Base-by-base conservation (phyloP, 2,329 filamentous ascomycete species). In the Xylariaceae sp. region DNA sequence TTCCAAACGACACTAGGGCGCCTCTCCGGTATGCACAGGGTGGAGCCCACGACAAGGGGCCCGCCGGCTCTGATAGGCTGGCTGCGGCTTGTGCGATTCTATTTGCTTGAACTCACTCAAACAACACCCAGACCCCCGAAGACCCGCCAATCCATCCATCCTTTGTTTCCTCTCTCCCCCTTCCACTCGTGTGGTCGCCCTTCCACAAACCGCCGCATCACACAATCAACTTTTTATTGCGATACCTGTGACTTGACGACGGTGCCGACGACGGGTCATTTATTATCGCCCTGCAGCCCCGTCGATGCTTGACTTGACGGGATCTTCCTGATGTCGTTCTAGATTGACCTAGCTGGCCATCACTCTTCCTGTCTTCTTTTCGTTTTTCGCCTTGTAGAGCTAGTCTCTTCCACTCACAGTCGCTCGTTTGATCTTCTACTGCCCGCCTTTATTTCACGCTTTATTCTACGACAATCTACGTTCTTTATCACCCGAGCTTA, bases 361-460 rank as follows among this genome's bases (percentile, higher is more conserved):
- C 68, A 68, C 61, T 58, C 53, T 60, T 52, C 35, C 47, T 65
- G 64, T 65, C 65, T 67, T 61, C 66, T 64, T 65, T 66, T 65
- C 64, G 62, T 65, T 66, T 65, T 66, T 42, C 37, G 37, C 11
- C 11, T 68, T 63, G 62, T 67, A 70, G 77, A 80, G 77, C 77
- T 78, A 78, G 77, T 75, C 77, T 78, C 76, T 70, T 35, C 30
- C 23, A 34, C 49, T 51, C 49, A n/a, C 49, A 69, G 71, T 75
- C 77, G 75, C 74, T 78, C 77, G 74, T 78, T 78, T 73, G 65
- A 65, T 63, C 23, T 30, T 30, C 23, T 4, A 30, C 23, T 30
- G 23, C 23, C 63, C 48, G 57, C 60, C 53, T 44, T 42, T 51
- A 61, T 61, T 58, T 53, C 39, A 64, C 53, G 42, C 55, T 55